Evolutionary conservation across 2,329 filamentous ascomycete genomes (phyloP).

Genomic region (Cordyceps fumosorosea): DNA sequence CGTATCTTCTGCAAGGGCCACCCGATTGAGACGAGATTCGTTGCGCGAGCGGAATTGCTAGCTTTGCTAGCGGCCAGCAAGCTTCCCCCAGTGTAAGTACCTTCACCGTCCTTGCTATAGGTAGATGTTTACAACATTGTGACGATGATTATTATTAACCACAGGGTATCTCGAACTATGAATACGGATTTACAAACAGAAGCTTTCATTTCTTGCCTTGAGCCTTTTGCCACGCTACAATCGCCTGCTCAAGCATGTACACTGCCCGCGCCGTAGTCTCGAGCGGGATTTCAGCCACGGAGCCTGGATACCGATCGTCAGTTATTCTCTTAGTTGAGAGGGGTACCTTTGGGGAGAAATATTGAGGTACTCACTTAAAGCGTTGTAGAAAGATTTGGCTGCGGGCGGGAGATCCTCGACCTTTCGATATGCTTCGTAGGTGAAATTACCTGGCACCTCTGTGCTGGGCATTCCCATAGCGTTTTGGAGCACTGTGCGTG

Average conservation of each 20-base stretch:
- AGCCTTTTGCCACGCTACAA: constrained; percentile 28
- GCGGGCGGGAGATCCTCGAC: constrained; percentile 25
- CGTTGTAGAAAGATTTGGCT: constrained; percentile 27
- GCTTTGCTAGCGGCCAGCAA: too few relatives aligned
- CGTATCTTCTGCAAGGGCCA: too few relatives aligned
- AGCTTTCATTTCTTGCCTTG: background rate
- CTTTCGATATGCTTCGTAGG: constrained; percentile 27
- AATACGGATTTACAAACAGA: background rate
- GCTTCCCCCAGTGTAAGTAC: too few relatives aligned
- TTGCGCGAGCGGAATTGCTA: background rate
- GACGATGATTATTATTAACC: background rate
- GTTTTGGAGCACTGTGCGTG: constrained; percentile 18
- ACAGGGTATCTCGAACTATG: constrained; percentile 4
- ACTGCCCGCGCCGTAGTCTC: constrained; percentile 29
- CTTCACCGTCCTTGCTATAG: too few relatives aligned
- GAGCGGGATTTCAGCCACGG: constrained; percentile 27
- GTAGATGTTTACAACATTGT: background rate
- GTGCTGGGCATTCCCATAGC: constrained; percentile 8
- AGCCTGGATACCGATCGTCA: constrained; percentile 21
- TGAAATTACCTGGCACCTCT: background rate
- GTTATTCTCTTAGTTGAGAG: background rate
- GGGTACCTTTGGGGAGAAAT: background rate
- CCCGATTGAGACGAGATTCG: background rate
- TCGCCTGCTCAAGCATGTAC: constrained; percentile 31
- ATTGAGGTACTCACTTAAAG: constrained; percentile 23